Conservation (phyloP, 1,139 yeast genomes). For the Kazachstania sp. region DNA sequence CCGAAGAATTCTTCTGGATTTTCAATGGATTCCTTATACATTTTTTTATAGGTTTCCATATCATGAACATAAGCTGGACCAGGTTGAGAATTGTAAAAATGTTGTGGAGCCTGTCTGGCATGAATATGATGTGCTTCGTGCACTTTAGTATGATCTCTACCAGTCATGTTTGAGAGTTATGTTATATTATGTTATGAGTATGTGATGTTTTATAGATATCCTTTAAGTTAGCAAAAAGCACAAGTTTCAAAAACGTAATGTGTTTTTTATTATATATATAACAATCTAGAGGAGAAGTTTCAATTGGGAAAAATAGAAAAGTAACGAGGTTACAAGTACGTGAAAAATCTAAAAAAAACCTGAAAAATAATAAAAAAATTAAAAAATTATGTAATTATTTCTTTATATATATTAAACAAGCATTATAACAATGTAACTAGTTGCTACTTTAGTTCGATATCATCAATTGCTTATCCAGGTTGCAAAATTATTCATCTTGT, state of each 20-base stretch:
- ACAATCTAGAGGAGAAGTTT: too few relatives aligned
- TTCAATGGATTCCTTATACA: constrained; percentile 69
- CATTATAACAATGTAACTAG: too few relatives aligned
- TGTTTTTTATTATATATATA: too few relatives aligned
- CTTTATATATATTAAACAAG: too few relatives aligned
- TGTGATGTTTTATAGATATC: not conserved
- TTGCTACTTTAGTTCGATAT: too few relatives aligned
- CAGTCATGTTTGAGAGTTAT: constrained; percentile 5
- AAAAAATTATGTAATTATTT: not conserved
- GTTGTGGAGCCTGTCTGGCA: constrained; percentile 62
- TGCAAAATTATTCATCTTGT: too few relatives aligned
- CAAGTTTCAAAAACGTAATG: too few relatives aligned
- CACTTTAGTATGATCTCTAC: constrained; percentile 40
- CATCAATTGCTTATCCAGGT: too few relatives aligned
- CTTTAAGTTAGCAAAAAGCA: not conserved
- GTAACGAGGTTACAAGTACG: too few relatives aligned
- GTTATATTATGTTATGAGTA: not conserved
- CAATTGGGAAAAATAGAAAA: too few relatives aligned
- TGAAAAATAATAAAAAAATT: too few relatives aligned
- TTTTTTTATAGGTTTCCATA: constrained; percentile 60
- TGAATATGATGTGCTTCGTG: constrained; percentile 72
- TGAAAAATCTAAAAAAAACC: too few relatives aligned
- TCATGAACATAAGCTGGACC: constrained; percentile 40
- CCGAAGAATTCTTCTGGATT: constrained; percentile 85
- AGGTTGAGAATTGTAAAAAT: constrained; percentile 69